Percentiles rank a stretch among this genome's conserved stretches.
phyloP scores from a whole-genome alignment of 805 yeast species.

The Henningerozyma blattae region DNA sequence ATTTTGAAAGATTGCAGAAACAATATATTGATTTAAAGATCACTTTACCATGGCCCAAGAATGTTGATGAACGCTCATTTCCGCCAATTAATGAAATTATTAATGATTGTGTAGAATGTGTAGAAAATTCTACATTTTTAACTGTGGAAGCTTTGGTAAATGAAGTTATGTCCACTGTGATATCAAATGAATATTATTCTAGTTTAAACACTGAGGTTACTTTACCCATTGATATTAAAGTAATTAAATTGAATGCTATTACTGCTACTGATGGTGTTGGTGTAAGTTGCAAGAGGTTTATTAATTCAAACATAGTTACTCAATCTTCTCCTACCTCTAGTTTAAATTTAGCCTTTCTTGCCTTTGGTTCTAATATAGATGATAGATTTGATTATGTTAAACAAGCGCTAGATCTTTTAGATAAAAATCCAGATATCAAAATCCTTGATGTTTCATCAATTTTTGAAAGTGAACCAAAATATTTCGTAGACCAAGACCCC shows the following conservation, averaged over 20 bases:
- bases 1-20: slow-evolving; percentile 71
- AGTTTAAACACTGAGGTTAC: slow-evolving; percentile 25
- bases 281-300: slow-evolving; percentile 46
- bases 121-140: slow-evolving; percentile 71
- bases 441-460: slow-evolving; percentile 61
- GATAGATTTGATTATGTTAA: slow-evolving; percentile 51
- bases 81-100: slow-evolving; percentile 30
- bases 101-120: slow-evolving; percentile 40
- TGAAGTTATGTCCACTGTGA: slow-evolving; percentile 44
- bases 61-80: slow-evolving; percentile 2
- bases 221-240: slow-evolving; percentile 39
- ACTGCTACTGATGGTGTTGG: slow-evolving; percentile 86
- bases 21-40: slow-evolving; percentile 62
- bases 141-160: slow-evolving; percentile 89
- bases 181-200: slow-evolving; percentile 32
- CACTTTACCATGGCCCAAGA: slow-evolving; percentile 30
- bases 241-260: slow-evolving; percentile 81
- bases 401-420: slow-evolving; percentile 35
- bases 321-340: neutral
- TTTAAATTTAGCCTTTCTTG: slow-evolving; percentile 47
- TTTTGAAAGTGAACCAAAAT: slow-evolving; percentile 90
- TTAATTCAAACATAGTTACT: neutral
- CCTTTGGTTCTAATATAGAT: slow-evolving; percentile 87
- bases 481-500: slow-evolving; percentile 62
- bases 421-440: slow-evolving; percentile 28